These are phyloP conservation scores for Zasmidium cellare DNA, from an alignment of 2,329 filamentous ascomycete genomes.

Conservation along the genomic window DNA sequence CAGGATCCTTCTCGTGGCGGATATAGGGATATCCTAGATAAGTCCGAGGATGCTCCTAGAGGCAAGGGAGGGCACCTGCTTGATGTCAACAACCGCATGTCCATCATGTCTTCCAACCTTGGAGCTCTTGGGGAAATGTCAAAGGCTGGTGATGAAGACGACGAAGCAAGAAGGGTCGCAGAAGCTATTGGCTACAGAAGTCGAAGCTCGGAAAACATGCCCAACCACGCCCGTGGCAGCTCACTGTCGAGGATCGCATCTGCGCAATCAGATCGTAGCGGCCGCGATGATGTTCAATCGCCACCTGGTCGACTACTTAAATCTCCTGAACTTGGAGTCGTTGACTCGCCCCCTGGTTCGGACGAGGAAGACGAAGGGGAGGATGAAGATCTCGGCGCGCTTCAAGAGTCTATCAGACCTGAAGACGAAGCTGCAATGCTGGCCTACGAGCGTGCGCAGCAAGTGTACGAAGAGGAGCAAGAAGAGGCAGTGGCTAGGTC, in stretches of 20 bases:
- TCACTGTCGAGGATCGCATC: conserved; percentile 32
- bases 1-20: conserved; percentile 73
- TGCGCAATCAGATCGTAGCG: conserved; percentile 23
- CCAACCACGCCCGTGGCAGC: conserved; percentile 23
- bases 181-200: conserved; percentile 37
- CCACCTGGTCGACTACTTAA: conserved; percentile 46
- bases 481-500: conserved; percentile 33
- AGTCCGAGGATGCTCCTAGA: conserved; percentile 47
- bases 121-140: conserved; percentile 33
- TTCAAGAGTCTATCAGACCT: conserved; percentile 28
- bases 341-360: conserved; percentile 27
- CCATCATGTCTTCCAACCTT: conserved; percentile 40
- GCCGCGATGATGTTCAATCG: conserved; percentile 42
- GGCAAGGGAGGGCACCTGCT: conserved; percentile 55
- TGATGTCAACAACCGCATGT: conserved; percentile 50
- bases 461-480: conserved; percentile 32
- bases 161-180: conserved; percentile 41
- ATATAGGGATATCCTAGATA: conserved; percentile 75
- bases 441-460: conserved; percentile 35
- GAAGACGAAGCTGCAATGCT: conserved; percentile 36
- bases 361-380: conserved; percentile 29
- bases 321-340: conserved; percentile 32
- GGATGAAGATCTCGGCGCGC: conserved; percentile 24
- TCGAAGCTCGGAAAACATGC: conserved; percentile 7
- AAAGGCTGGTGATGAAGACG: conserved; percentile 30